A percentile compares a stretch with the other conserved stretches of the same genome.
Conservation (phyloP, 495 filamentous ascomycete species). For the Hypoxylon fragiforme region DNA sequence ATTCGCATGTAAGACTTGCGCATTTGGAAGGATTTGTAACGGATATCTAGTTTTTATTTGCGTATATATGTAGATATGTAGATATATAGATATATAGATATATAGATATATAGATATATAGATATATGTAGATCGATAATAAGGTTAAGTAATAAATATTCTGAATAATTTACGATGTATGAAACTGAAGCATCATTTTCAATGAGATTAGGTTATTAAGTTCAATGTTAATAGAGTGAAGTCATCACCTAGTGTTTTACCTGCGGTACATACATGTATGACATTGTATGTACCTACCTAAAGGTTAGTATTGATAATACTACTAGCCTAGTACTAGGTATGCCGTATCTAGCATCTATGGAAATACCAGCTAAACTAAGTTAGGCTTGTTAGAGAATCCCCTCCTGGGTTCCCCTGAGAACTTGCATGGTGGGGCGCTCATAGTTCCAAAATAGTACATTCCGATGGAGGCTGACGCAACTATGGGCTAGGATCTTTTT, state of each 20-base stretch:
- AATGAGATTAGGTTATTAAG: too few species aligned
- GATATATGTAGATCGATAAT: not conserved
- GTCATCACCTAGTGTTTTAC: too few species aligned
- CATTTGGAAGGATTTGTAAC: constrained; percentile 47
- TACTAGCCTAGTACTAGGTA: too few species aligned
- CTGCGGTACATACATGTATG: too few species aligned
- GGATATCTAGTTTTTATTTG: not conserved
- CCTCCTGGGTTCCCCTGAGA: not conserved
- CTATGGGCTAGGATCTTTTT: constrained; percentile 9
- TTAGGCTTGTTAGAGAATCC: not conserved
- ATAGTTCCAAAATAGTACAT: constrained; percentile 6
- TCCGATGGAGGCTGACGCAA: constrained; percentile 22
- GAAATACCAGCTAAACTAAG: too few species aligned
- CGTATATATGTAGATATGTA: not conserved
- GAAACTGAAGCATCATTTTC: too few species aligned
- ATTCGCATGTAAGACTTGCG: constrained; percentile 78
- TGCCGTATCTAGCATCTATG: not conserved
- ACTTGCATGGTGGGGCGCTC: constrained; percentile 3
- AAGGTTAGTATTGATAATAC: too few species aligned
- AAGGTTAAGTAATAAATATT: not conserved
- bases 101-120: not conserved
- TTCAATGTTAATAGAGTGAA: too few species aligned
- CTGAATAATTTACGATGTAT: not conserved
- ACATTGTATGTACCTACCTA: too few species aligned
- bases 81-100: not conserved